These are phyloP conservation scores for Lodderomyces metapsilosis DNA, from an alignment of 1,139 yeast genomes.

Conservation along the genomic window DNA sequence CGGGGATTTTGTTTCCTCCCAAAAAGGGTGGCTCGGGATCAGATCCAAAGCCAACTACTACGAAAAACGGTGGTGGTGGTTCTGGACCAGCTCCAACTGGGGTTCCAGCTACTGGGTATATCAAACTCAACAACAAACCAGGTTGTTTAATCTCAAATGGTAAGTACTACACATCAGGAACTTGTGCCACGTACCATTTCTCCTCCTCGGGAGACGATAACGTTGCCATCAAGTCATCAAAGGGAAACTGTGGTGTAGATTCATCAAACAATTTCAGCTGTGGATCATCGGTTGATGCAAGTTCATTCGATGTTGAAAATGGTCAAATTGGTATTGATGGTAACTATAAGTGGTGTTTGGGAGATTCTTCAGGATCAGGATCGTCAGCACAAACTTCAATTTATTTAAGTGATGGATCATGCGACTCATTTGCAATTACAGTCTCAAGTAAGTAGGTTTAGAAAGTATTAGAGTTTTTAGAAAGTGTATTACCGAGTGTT, in stretches of 20 bases:
- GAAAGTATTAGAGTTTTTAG: no score
- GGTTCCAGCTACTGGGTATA: constrained; percentile 30
- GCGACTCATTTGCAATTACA: constrained; percentile 21
- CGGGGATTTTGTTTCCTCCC: constrained; percentile 74
- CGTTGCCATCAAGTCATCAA: constrained; percentile 61
- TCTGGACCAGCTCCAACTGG: constrained; percentile 25
- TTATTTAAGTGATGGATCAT: constrained; percentile 44
- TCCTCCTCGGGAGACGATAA: constrained; percentile 61
- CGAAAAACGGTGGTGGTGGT: no score
- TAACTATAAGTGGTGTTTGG: constrained; percentile 54
- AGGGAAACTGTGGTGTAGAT: constrained; percentile 69
- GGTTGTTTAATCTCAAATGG: constrained; percentile 89
- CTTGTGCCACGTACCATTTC: constrained; percentile 71
- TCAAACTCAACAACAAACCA: constrained; percentile 52
- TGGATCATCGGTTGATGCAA: constrained; percentile 33
- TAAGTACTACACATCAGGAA: constrained; percentile 76
- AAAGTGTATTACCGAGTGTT: no score
- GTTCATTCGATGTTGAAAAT: constrained; percentile 51
- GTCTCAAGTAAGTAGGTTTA: constrained; percentile 3
- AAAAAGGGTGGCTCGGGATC: constrained; percentile 42
- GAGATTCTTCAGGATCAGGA: constrained; percentile 36
- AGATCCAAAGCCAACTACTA: constrained; percentile 24
- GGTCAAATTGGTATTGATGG: constrained; percentile 64
- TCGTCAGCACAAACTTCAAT: constrained; percentile 50
- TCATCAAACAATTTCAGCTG: constrained; percentile 31